phyloP scores from a whole-genome alignment of 768 basidiomycete species.

The Suillus cothurnatus region DNA sequence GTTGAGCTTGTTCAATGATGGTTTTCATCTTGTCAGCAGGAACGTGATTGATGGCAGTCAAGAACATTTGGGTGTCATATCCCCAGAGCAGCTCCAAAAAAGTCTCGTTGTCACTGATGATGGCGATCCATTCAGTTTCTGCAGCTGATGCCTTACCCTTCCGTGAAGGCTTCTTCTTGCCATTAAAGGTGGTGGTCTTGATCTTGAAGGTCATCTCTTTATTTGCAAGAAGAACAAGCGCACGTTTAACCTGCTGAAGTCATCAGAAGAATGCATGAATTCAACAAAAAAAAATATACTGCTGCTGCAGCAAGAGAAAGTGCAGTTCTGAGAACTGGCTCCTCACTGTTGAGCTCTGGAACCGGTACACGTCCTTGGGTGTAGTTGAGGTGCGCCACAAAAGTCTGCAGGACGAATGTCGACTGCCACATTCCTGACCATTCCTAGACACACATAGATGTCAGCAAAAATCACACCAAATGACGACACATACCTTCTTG shows the following conservation, averaged over 20 bases:
- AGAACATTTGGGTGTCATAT: not conserved
- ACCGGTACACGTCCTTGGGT: constrained; percentile 4
- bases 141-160: not conserved
- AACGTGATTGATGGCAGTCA: constrained; percentile 1
- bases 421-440: constrained; percentile 14
- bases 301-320: constrained; percentile 1
- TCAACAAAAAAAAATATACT: not conserved
- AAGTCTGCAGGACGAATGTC: constrained; percentile 6
- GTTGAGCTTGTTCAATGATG: too few species aligned
- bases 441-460: constrained; percentile 6
- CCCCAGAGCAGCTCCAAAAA: not conserved
- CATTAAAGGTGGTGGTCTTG: not conserved
- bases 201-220: not conserved
- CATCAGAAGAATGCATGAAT: not conserved
- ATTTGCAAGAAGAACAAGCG: not conserved
- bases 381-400: constrained; percentile 11
- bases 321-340: not conserved
- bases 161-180: not conserved
- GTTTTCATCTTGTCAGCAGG: not conserved
- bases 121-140: not conserved
- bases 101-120: not conserved
- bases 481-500: constrained; percentile 6
- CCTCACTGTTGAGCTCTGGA: not conserved
- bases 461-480: not conserved
- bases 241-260: not conserved